Evolutionary conservation across 495 filamentous ascomycete genomes (phyloP).

Genomic region (Penicillium riverlandense): DNA sequence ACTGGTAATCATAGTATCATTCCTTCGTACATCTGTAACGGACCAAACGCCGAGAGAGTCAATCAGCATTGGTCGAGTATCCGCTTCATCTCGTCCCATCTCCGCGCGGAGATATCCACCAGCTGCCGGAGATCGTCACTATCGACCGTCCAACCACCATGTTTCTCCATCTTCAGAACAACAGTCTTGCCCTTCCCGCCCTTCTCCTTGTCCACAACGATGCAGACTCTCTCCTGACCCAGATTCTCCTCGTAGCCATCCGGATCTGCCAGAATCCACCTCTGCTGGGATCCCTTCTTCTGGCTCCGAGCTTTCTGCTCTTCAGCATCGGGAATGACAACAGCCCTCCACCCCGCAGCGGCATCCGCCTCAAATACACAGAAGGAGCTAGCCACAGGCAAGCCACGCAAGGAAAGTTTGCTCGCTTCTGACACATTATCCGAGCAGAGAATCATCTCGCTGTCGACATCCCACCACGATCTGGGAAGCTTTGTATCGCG

Average conservation of each 20-base stretch:
- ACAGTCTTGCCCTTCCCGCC: constrained; percentile 40
- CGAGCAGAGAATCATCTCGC: constrained; percentile 70
- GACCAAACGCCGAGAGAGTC: background rate
- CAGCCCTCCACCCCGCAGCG: constrained; percentile 30
- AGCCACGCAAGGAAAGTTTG: constrained; percentile 44
- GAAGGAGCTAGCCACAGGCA: constrained; percentile 68
- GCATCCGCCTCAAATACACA: constrained; percentile 66
- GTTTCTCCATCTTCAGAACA: constrained; percentile 69
- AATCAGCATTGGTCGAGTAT: constrained; percentile 34
- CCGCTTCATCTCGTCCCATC: constrained; percentile 48
- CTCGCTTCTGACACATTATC: constrained; percentile 41
- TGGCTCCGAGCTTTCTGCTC: constrained; percentile 30
- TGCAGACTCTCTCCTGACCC: constrained; percentile 63
- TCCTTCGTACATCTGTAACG: constrained; percentile 9
- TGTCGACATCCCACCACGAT: constrained; percentile 81
- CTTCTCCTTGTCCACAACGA: constrained; percentile 63
- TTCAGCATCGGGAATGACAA: constrained; percentile 34
- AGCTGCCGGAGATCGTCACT: constrained; percentile 46
- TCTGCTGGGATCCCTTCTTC: constrained; percentile 36
- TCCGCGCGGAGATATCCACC: constrained; percentile 42
- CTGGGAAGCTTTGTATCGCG: constrained; percentile 68
- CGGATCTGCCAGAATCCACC: constrained; percentile 78
- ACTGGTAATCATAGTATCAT: constrained; percentile 17
- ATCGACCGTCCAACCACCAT: constrained; percentile 61
- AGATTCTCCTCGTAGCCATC: constrained; percentile 84